Evolutionary conservation across 2,329 filamentous ascomycete species (phyloP).

Genomic region (Sporothrix pallida): DNA sequence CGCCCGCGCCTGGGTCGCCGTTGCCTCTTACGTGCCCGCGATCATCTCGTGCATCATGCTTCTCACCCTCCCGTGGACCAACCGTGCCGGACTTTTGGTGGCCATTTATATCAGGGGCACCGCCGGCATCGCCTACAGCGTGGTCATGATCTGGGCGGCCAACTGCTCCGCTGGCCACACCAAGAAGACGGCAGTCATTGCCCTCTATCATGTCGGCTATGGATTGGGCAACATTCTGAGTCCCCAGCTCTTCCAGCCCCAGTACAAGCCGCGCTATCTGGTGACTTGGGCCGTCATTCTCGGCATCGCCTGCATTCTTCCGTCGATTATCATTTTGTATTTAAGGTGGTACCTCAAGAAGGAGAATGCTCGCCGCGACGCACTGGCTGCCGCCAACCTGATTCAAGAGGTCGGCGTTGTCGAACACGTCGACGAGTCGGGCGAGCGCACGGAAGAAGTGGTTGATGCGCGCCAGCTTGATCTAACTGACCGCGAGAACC

Average conservation of each 20-base stretch:
- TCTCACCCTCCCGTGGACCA: slow-evolving; percentile 31
- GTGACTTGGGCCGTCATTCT: slow-evolving; percentile 36
- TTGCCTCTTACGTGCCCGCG: slow-evolving; percentile 26
- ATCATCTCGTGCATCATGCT: slow-evolving; percentile 32
- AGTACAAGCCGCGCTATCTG: slow-evolving; percentile 54
- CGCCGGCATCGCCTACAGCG: slow-evolving; percentile 32
- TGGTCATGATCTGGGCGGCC: slow-evolving; percentile 52
- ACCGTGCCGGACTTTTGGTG: slow-evolving; percentile 28
- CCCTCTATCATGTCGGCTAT: slow-evolving; percentile 64
- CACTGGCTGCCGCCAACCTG: slow-evolving; percentile 10
- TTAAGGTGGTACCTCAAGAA: slow-evolving; percentile 34
- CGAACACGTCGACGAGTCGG: slow-evolving; percentile 32
- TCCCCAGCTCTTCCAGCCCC: slow-evolving; percentile 65
- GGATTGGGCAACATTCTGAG: slow-evolving; percentile 66
- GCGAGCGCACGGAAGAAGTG: slow-evolving; percentile 25
- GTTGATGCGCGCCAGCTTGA: slow-evolving; percentile 34
- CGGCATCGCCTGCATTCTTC: slow-evolving; percentile 34
- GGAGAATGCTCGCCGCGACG: slow-evolving; percentile 36
- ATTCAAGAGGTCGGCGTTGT: slow-evolving; percentile 32
- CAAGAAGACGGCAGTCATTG: slow-evolving; percentile 68
- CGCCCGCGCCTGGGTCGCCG: slow-evolving; percentile 33
- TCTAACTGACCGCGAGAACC: slow-evolving; percentile 34
- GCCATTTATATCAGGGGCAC: slow-evolving; percentile 34
- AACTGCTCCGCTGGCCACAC: slow-evolving; percentile 62
- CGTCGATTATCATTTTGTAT: slow-evolving; percentile 36